Evolutionary conservation across 306 rosid genomes (phyloP).

Genomic region (Myrica gale): DNA sequence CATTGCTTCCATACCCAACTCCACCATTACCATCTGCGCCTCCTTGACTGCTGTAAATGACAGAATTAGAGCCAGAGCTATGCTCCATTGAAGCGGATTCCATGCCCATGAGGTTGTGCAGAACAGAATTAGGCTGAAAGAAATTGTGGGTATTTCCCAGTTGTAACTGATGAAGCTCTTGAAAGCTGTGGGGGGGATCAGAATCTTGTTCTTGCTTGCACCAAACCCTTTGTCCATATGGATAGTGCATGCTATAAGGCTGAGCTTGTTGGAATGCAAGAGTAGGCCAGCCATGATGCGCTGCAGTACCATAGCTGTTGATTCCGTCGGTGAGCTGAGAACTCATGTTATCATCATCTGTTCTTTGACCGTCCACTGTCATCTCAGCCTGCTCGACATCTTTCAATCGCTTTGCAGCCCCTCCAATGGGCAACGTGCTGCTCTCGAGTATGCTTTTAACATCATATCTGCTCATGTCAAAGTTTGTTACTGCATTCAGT

Average conservation of each 20-base stretch:
- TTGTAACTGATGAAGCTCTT: slow-evolving; percentile 44
- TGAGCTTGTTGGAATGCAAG: slow-evolving; percentile 52
- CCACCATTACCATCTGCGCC: slow-evolving; percentile 9
- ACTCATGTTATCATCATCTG: slow-evolving; percentile 27
- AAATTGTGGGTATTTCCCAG: slow-evolving; percentile 56
- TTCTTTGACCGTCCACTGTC: slow-evolving; percentile 27
- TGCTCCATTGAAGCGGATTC: slow-evolving; percentile 62
- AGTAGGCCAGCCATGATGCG: slow-evolving; percentile 46
- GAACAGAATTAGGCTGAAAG: slow-evolving; percentile 45
- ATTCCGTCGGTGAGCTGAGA: slow-evolving; percentile 42
- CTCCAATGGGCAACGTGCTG: slow-evolving; percentile 73
- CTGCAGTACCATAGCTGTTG: slow-evolving; percentile 13
- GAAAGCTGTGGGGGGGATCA: slow-evolving; percentile 20
- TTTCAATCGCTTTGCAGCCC: slow-evolving; percentile 72
- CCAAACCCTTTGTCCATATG: slow-evolving; percentile 59
- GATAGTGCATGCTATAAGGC: slow-evolving; percentile 40
- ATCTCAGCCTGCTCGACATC: slow-evolving; percentile 54
- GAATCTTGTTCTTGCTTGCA: slow-evolving; percentile 75
- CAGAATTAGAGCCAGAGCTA: slow-evolving; percentile 54
- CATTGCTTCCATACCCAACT: slow-evolving; percentile 22
- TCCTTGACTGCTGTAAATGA: slow-evolving; percentile 31
- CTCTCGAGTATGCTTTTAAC: slow-evolving; percentile 82
- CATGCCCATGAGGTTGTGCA: slow-evolving; percentile 44
- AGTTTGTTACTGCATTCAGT: slow-evolving; percentile 88
- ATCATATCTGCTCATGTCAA: slow-evolving; percentile 86